Conservation (phyloP, 768 basidiomycete species). For the Dendrothele bispora region DNA sequence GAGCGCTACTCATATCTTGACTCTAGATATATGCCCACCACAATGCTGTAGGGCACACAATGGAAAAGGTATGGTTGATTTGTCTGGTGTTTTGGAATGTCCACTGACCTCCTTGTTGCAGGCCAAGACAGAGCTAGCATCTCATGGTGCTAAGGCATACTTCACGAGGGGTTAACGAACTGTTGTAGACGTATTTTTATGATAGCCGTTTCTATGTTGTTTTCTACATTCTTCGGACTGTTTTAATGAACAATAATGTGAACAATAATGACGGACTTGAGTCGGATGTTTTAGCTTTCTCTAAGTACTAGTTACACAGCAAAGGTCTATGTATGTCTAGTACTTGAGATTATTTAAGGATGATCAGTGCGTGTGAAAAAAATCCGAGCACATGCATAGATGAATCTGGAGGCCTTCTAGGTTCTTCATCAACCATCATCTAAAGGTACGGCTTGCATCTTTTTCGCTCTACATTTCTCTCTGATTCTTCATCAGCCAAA, state of each 20-base stretch:
- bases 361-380: no score
- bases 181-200: slow-evolving; percentile 12
- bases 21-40: slow-evolving; percentile 75
- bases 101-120: slow-evolving; percentile 27
- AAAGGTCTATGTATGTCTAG: not conserved
- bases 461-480: slow-evolving; percentile 10
- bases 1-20: slow-evolving; percentile 11
- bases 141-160: slow-evolving; percentile 85
- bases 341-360: no score
- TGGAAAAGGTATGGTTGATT: slow-evolving; percentile 66
- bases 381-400: no score
- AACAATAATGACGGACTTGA: not conserved
- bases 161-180: slow-evolving; percentile 76
- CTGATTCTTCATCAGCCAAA: slow-evolving; percentile 44
- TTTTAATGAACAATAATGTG: not conserved
- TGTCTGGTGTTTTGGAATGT: slow-evolving; percentile 17
- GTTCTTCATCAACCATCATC: slow-evolving; percentile 70
- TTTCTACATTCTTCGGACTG: not conserved
- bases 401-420: no score
- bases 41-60: slow-evolving; percentile 80
- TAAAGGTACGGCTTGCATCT: slow-evolving; percentile 51
- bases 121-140: slow-evolving; percentile 83
- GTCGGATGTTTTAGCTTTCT: no score
- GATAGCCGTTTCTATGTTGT: not conserved
- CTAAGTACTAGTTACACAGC: not conserved